A percentile compares a stretch with the other conserved stretches of the same genome.
phyloP scores from a whole-genome alignment of 441 rosid genomes.

The Omphalea diandra region DNA sequence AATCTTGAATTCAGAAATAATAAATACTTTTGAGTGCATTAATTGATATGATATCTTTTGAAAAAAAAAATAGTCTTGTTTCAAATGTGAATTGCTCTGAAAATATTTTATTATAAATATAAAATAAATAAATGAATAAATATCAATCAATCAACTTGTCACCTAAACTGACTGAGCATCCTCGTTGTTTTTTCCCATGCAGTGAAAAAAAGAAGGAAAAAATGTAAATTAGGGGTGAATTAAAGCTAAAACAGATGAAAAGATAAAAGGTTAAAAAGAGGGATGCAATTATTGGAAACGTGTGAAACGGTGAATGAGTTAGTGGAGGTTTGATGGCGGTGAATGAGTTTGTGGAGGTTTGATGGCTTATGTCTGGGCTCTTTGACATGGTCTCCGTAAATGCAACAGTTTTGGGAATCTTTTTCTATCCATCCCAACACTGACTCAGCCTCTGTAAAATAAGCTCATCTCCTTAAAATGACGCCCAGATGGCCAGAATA shows the following conservation, averaged over 20 bases:
- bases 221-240: not conserved
- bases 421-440: slow-evolving; percentile 35
- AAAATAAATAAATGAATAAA: no score
- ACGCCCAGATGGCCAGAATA: slow-evolving; percentile 2
- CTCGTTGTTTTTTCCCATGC: no score
- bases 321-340: no score
- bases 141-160: no score
- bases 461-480: slow-evolving; percentile 22
- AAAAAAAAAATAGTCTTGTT: no score
- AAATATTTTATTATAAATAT: no score
- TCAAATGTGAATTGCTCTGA: no score
- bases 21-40: no score
- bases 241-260: not conserved
- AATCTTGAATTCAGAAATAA: no score
- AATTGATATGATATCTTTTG: no score
- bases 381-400: not conserved
- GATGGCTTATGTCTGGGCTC: slow-evolving; percentile 19
- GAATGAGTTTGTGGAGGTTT: slow-evolving; percentile 5
- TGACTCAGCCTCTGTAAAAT: slow-evolving; percentile 27
- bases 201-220: not conserved
- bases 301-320: slow-evolving; percentile 28
- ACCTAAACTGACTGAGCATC: no score
- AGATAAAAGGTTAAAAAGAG: no score
- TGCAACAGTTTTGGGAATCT: slow-evolving; percentile 25
- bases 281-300: slow-evolving; percentile 25